Evolutionary conservation across 2,329 filamentous ascomycete species (phyloP), one percentile per base, ranked within the genome.

Genomic region (Beauveria sp.): DNA sequence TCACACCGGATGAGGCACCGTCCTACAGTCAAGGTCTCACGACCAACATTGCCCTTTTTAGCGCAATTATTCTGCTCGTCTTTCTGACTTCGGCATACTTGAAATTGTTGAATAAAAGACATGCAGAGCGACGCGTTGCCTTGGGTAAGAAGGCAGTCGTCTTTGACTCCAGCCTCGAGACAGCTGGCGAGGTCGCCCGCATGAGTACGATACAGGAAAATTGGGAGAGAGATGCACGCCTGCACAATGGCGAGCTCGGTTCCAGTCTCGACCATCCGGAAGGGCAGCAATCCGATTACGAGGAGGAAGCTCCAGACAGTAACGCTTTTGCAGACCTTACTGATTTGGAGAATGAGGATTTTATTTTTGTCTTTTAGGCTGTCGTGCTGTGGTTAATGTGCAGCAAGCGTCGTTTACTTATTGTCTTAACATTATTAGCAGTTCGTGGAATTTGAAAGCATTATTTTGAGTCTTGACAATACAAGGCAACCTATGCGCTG

Each of bases 281-380:
- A n/a, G 44, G 55, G 14, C 34, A 50, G 44, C 30, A 48, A 26
- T 57, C 55, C 3, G 61, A 55, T 4, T 62, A 62, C 7, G 66
- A 62, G 2, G 26, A 65, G 16, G 65, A 65, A 30, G 55, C 63
- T 24, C 44, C 24, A 28, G 40, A 58, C 1, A 66, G 64, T 48
- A 73, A 71, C 58, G 67, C 69, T 7, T 73, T 73, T 67, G 68
- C 65, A 8, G 85, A 88, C 67, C 70, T 81, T 20, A 86, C 83
- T 18, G 84, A 87, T 68, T 70, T 82, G 66, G 74, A 81, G 70
- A 87, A 87, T 63, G 84, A 87, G 66, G 84, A 87, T 63, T 87
- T 87, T 66, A 76, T 86, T 7, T 87, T 83, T 70, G 77, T 86
- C 3, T 84, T 71, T 61, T 74, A 60, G 6, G 30, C 30, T 9